Conservation (phyloP, 257 asterid genomes). For the Capsicum pubescens region DNA sequence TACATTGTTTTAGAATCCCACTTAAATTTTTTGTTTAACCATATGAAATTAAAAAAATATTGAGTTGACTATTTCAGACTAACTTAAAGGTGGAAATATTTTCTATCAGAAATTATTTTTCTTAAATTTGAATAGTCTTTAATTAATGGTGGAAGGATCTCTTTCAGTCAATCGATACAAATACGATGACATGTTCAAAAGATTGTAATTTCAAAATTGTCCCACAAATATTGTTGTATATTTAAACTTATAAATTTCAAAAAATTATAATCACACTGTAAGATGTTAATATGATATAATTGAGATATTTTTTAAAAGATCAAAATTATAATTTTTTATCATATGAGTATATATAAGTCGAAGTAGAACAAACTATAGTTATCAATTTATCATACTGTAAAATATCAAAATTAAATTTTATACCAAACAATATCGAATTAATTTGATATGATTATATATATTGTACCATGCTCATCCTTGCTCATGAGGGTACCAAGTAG, state of each 20-base stretch:
- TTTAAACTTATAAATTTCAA: neutral
- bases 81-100: neutral
- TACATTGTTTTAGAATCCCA: neutral
- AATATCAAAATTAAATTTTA: neutral
- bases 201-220: neutral
- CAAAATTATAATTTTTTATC: neutral
- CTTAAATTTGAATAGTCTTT: neutral
- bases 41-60: too few species aligned
- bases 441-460: neutral
- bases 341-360: neutral
- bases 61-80: neutral
- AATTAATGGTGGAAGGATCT: neutral
- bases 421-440: neutral
- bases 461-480: too few species aligned
- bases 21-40: neutral
- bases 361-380: neutral
- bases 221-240: neutral
- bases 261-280: neutral
- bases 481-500: too few species aligned
- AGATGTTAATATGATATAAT: neutral
- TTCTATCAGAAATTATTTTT: neutral
- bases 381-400: neutral
- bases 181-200: neutral
- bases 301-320: neutral
- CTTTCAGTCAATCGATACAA: neutral